These are phyloP conservation scores for Fremontodendron californicum DNA, from an alignment of 345 rosid genomes.

Conservation along the genomic window DNA sequence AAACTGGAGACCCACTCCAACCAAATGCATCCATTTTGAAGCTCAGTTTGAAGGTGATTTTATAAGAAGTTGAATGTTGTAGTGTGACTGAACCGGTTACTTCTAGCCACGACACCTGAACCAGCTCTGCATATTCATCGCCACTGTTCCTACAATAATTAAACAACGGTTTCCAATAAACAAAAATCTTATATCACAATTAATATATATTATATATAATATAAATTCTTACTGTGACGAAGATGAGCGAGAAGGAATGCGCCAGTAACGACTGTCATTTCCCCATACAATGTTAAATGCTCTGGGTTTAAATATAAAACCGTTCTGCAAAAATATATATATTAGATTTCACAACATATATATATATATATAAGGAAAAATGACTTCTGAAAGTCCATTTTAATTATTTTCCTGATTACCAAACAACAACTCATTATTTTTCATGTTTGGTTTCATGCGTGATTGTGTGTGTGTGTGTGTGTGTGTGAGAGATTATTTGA, in stretches of 20 bases:
- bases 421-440: background rate
- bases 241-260: background rate
- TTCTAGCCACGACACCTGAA: constrained; percentile 58
- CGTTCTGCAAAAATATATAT: background rate
- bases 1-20: constrained; percentile 45
- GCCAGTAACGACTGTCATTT: constrained; percentile 11
- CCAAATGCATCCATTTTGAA: constrained; percentile 43
- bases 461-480: background rate
- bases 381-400: background rate
- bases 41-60: constrained; percentile 35
- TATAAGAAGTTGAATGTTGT: constrained; percentile 12
- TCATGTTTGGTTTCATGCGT: too few relatives aligned
- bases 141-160: background rate
- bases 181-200: background rate
- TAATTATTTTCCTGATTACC: background rate
- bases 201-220: background rate
- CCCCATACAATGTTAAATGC: constrained; percentile 25
- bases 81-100: constrained; percentile 30
- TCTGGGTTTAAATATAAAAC: background rate
- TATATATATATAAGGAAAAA: background rate
- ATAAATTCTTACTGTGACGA: background rate
- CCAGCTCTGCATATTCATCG: constrained; percentile 24
- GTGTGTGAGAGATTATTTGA: background rate
- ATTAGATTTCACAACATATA: background rate
- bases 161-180: background rate